Base-by-base conservation (phyloP, 2,329 filamentous ascomycete species). In the Colletotrichum siamense region DNA sequence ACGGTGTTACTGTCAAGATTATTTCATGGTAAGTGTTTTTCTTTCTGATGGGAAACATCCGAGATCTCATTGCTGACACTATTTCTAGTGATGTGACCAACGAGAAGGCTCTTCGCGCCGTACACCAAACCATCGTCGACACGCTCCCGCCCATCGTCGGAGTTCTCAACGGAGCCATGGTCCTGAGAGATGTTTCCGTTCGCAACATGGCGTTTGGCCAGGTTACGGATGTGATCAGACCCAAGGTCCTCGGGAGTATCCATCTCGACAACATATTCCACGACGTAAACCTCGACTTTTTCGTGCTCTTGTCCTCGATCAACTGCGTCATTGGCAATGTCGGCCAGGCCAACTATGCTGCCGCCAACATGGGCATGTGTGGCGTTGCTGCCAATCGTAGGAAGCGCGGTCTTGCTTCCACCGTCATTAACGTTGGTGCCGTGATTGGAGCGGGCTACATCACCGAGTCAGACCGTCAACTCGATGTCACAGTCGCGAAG, bases 301-400 rank as follows among this genome's bases (percentile, higher is more conserved):
- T 85, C 71, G 69, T 77, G 57, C 52, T 80, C 18, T 75, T 79
- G 39, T 80, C 79, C 15, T 85, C 83, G 24, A 74, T 81, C 22
- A 77, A 75, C 1, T 79, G 77, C 39, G 73, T 82, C 1, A 61
- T 82, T 12, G 83, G 81, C 0, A 77, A 78, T 5, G 64, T 77
- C 3, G 79, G 77, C 8, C 83, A 85, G 69, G 79, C 81, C 61
- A 85, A 84, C 70, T 87, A 87, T 69, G 76, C 80, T 3, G 81
- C 84, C 2, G 85, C 80, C 8, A 85, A 85, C 74, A 77, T 79
- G 26, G 85, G 81, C 77, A 71, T 84, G 66, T 81, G 83, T 44
- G 78, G 79, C 12, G 79, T 86, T 16, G 81, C 80, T n/a, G 57
- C 69, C 10, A 63, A 73, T 8, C 71, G 78, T 13, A 65, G 71